phyloP scores from a whole-genome alignment of 495 filamentous ascomycete genomes.

The Endocarpon pusillum region DNA sequence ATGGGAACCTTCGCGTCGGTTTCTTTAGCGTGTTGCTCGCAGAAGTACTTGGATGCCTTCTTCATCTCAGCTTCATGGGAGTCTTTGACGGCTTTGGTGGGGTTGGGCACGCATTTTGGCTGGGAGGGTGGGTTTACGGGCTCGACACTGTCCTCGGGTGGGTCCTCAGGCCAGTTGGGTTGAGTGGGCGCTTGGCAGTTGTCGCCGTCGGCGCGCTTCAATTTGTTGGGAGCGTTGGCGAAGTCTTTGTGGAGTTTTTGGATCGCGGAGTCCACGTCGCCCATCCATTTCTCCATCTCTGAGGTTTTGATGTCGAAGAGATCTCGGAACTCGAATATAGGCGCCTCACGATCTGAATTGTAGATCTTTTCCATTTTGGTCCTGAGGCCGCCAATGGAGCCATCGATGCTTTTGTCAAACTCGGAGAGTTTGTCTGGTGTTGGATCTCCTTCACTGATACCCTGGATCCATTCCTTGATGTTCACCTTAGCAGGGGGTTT shows the following conservation, averaged over 20 bases:
- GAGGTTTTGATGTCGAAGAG: not conserved
- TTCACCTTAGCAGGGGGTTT: not conserved
- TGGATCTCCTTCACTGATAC: not conserved
- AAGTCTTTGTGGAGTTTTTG: not conserved
- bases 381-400: constrained; percentile 7
- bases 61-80: not conserved
- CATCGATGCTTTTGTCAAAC: constrained; percentile 8
- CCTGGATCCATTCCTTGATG: not conserved
- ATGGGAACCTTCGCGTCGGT: not conserved
- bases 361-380: constrained; percentile 7
- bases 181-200: too few species aligned
- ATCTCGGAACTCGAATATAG: constrained; percentile 12
- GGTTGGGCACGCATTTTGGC: not conserved
- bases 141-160: too few species aligned
- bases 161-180: too few species aligned
- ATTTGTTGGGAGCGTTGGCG: not conserved
- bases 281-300: not conserved
- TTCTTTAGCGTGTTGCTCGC: not conserved
- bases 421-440: not conserved
- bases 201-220: not conserved
- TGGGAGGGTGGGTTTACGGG: not conserved
- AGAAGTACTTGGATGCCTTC: not conserved
- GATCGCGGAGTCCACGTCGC: not conserved
- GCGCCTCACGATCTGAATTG: constrained; percentile 8
- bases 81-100: not conserved